Percentiles rank a stretch among this genome's conserved stretches.
phyloP scores from a whole-genome alignment of 306 rosid species.

The Canavalia ensiformis region DNA sequence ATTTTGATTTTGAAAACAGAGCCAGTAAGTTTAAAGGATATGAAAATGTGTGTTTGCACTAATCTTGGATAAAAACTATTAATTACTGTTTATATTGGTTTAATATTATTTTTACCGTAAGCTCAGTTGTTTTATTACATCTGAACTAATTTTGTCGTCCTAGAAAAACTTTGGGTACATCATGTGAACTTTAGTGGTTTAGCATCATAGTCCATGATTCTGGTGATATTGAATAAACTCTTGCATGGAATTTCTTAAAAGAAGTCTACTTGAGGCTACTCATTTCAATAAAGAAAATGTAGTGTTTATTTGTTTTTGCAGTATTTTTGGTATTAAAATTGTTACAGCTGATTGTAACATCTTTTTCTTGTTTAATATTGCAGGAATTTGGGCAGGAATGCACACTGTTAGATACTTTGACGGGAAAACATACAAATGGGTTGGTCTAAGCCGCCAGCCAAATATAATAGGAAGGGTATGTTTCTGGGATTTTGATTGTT shows the following conservation, averaged over 20 bases:
- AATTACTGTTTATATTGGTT: neutral
- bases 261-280: neutral
- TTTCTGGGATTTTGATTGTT: constrained; percentile 24
- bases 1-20: neutral
- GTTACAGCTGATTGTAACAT: constrained; percentile 34
- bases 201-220: neutral
- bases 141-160: constrained; percentile 1
- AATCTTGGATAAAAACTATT: constrained; percentile 30
- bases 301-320: neutral
- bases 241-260: neutral
- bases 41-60: neutral
- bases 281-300: neutral
- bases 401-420: constrained; percentile 94
- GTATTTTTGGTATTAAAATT: constrained; percentile 21
- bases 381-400: constrained; percentile 99
- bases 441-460: constrained; percentile 98
- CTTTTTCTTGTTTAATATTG: constrained; percentile 42
- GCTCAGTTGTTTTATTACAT: neutral
- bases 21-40: neutral
- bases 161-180: neutral
- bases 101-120: no score
- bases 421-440: constrained; percentile 99
- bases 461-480: constrained; percentile 91
- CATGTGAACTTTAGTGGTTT: neutral
- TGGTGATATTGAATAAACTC: neutral